Evolutionary conservation across 140 eudicot species (phyloP).

Genomic region (Stevia rebaudiana): DNA sequence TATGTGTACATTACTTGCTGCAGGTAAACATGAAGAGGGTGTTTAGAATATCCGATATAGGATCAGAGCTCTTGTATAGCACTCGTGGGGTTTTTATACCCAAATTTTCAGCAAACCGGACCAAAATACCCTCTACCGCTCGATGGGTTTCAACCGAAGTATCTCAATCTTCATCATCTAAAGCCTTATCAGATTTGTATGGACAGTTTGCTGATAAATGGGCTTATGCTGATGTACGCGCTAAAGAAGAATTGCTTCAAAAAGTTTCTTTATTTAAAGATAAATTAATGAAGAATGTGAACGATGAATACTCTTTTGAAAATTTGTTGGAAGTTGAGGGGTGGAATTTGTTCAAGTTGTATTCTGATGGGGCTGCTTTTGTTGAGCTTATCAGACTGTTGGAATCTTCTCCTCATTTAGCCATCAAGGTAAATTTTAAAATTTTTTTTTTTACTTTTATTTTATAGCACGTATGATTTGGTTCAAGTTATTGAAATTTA

Average conservation of each 20-base stretch:
- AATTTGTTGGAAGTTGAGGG: slow-evolving; percentile 56
- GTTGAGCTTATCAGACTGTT: slow-evolving; percentile 56
- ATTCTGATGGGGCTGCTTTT: slow-evolving; percentile 54
- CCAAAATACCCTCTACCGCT: slow-evolving; percentile 7
- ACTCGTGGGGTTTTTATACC: slow-evolving; percentile 22
- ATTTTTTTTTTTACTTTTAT: neutral
- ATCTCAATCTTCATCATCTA: slow-evolving; percentile 8
- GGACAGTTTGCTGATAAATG: slow-evolving; percentile 37
- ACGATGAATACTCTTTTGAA: slow-evolving; percentile 11
- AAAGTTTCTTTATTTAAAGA: slow-evolving; percentile 45
- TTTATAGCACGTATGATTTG: neutral
- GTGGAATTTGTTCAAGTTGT: slow-evolving; percentile 37
- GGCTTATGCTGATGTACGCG: slow-evolving; percentile 21
- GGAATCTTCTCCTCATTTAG: slow-evolving; percentile 31
- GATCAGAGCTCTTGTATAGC: slow-evolving; percentile 11
- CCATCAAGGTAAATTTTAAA: slow-evolving; percentile 56
- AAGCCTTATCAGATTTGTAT: slow-evolving; percentile 21
- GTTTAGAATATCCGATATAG: slow-evolving; percentile 32
- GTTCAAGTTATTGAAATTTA: slow-evolving; percentile 12
- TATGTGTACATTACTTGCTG: neutral
- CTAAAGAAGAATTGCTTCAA: slow-evolving; percentile 27
- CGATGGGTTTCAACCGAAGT: slow-evolving; percentile 14
- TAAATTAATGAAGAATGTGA: slow-evolving; percentile 35
- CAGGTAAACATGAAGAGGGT: slow-evolving; percentile 34
- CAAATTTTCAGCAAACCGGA: slow-evolving; percentile 19